Evolutionary conservation across 192 early-diverging fungal species (phyloP), one percentile per base, ranked within the genome.

Genomic region (Martensiomyces pterosporus): DNA sequence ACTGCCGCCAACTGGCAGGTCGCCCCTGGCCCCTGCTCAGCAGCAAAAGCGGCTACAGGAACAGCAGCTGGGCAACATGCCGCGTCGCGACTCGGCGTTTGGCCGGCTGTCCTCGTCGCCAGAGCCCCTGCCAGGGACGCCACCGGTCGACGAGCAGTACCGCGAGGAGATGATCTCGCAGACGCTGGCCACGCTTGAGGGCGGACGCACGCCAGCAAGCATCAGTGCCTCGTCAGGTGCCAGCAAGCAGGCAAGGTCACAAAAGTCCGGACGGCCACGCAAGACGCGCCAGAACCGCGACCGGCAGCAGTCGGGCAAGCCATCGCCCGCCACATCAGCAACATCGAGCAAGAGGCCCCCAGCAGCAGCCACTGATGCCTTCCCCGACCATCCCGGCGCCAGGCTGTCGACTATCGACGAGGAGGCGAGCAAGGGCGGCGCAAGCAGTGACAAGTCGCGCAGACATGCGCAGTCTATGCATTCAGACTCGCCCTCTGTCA

Each of bases 131-230:
- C 5, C 12, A 8, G 15, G 21, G 7, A 57, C 47, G 2, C 55
- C 39, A 13, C 55, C 47, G 1, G 25, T 49, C 13, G 24, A 43
- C 16, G 38, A 47, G 17, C 24, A 40, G n/a, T 47, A 48, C 50
- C 60, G 60, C 43, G 50, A 52, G 9, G 60, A 70, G 25, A 47
- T 48, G 0, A 39, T 56, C 4, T 43, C 54, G 24, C 56, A 49
- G 8, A 48, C 61, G 10, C 40, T 60, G 39, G 61, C 68, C 0
- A 41, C 61, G 40, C 51, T 71, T 9, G 65, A 68, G 24, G 58
- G 65, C 42, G 26, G 39, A 52, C 29, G 12, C 6, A 32, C 29
- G 6, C 29, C 29, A n/a, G n/a, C n/a, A n/a, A n/a, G n/a, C n/a
- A n/a, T 12, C 12, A 32, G 29, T 32, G 29, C 6, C 29, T 32